Conservation (phyloP, 345 rosid genomes). For the Gynandropsis gynandra region DNA sequence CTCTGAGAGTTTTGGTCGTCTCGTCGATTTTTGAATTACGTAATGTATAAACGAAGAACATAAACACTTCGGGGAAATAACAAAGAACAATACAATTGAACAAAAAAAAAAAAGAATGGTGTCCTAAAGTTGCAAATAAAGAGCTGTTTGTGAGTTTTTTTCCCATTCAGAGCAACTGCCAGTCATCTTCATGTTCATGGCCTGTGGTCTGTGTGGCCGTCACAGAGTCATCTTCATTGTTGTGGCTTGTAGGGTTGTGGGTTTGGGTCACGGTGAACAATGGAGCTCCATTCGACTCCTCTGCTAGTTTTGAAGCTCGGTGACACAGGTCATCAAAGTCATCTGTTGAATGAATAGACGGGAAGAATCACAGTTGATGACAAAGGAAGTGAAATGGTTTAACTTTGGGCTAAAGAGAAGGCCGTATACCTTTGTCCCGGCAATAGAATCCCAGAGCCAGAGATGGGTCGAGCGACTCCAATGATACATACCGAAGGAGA, state of each 20-base stretch:
- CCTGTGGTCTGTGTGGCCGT: slow-evolving; percentile 16
- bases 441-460: slow-evolving; percentile 90
- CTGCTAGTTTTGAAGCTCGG: slow-evolving; percentile 65
- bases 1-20: background rate
- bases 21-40: too few relatives aligned
- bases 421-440: slow-evolving; percentile 53
- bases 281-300: slow-evolving; percentile 85
- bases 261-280: slow-evolving; percentile 47
- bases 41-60: too few relatives aligned
- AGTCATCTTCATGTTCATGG: slow-evolving; percentile 37
- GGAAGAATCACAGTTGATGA: background rate
- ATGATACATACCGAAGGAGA: slow-evolving; percentile 45
- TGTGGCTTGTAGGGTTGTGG: slow-evolving; percentile 18
- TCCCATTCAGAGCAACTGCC: slow-evolving; percentile 49
- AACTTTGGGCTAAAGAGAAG: background rate
- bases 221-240: background rate
- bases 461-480: slow-evolving; percentile 80
- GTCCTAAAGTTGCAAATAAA: too few relatives aligned
- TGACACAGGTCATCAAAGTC: slow-evolving; percentile 72
- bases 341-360: slow-evolving; percentile 44
- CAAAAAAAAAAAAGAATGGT: too few relatives aligned
- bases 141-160: too few relatives aligned
- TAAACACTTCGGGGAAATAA: too few relatives aligned
- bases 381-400: background rate
- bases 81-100: too few relatives aligned